Base-by-base conservation (phyloP, 257 asterid genomes). In the Petrea volubilis region DNA sequence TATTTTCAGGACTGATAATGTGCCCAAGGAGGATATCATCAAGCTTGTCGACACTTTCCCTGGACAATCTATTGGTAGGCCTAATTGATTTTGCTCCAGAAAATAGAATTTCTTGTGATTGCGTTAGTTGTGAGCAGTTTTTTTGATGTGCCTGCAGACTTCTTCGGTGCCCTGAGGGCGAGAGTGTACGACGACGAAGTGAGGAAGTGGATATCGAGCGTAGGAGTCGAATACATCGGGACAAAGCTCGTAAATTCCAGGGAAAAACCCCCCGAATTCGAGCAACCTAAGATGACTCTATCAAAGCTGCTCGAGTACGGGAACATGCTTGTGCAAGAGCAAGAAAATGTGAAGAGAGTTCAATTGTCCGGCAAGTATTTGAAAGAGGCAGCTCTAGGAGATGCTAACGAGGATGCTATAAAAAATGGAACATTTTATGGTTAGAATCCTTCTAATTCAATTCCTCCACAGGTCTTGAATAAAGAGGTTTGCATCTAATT, bases 161-260 rank as follows among this genome's bases (percentile, higher is more conserved):
- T 85, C 77, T 82, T 85, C 64, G 87, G 90, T 23, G 87, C 87
- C 6, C 25, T 82, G 61, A 82, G 87, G 78, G 88, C 85, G 0
- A 60, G 91, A 56, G 88, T 85, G 3, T 85, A 80, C 33, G 91
- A 85, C 31, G 86, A 80, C n/a, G 80, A 80, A 49, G 91, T 83
- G 74, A 72, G 88, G 73, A 68, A 81, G 24, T 85, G 91, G 90
- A 72, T 80, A 3, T 60, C 64, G 1, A 67, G 71, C 0, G 84
- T 85, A 0, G 90, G 90, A 60, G 86, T 85, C 23, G 86, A 85
- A 18, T 63, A 47, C 74, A 59, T 82, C 28, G 86, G 85, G 17
- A 69, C 64, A 33, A 83, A 71, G 68, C 84, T 85, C 0, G 85
- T 85, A 9, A 85, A 85, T 63, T 80, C 91, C 0, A 63, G 83